Percentiles rank a stretch among this genome's conserved stretches.
Evolutionary conservation across 129 eudicot genomes (phyloP).

Genomic region (Kitagawia praeruptora): DNA sequence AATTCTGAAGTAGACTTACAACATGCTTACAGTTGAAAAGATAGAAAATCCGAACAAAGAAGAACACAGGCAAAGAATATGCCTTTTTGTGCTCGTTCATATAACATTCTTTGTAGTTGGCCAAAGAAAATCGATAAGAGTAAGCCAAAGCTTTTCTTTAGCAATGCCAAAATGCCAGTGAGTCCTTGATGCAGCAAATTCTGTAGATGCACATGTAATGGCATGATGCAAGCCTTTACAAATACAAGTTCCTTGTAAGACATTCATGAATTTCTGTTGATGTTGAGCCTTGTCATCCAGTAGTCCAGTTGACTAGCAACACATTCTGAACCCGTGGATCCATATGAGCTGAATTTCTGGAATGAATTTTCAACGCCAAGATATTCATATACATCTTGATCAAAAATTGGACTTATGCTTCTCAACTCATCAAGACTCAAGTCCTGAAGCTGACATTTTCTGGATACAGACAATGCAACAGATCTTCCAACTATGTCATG

Average conservation of each 20-base stretch:
- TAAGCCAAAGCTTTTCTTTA: not conserved
- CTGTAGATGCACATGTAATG: not conserved
- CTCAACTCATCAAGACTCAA: slow-evolving; percentile 61
- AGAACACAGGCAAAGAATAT: not conserved
- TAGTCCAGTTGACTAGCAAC: slow-evolving; percentile 69
- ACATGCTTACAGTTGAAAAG: not conserved
- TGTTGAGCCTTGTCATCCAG: slow-evolving; percentile 50
- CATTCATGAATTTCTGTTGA: slow-evolving; percentile 17
- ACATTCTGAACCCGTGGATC: slow-evolving; percentile 93
- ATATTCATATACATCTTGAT: slow-evolving; percentile 62
- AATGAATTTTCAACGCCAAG: slow-evolving; percentile 89
- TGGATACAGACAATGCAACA: slow-evolving; percentile 78
- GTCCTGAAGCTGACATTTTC: slow-evolving; percentile 57
- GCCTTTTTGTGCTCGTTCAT: not conserved
- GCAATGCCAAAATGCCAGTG: not conserved
- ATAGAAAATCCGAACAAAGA: not conserved
- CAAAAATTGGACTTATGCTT: slow-evolving; percentile 45
- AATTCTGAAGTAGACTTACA: not conserved
- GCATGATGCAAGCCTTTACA: not conserved
- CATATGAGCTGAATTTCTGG: slow-evolving; percentile 83
- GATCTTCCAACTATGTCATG: slow-evolving; percentile 94
- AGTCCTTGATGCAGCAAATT: not conserved
- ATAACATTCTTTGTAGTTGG: not conserved
- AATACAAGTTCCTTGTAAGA: not conserved
- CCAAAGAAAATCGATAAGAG: not conserved